These are phyloP conservation scores for Tolypocladium amazonense DNA, from an alignment of 2,329 filamentous ascomycete species.

Conservation along the genomic window DNA sequence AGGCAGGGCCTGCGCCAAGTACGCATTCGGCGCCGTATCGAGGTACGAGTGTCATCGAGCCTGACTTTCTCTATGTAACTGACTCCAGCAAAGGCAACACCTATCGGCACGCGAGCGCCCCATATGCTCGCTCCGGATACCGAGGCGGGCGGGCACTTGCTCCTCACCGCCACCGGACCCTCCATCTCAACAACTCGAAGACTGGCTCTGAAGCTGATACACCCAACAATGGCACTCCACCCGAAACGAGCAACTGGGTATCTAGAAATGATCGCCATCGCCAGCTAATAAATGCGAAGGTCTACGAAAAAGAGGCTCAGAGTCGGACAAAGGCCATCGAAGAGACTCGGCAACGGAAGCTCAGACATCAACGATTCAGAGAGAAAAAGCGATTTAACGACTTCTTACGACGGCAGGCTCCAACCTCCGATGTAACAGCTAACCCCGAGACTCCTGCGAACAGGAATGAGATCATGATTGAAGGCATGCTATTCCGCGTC, in stretches of 20 bases:
- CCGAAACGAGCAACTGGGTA: conserved; percentile 41
- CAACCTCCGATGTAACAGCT: conserved; percentile 8
- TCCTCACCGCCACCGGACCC: conserved; percentile 38
- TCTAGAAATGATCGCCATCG: conserved; percentile 65
- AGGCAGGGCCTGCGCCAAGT: conserved; percentile 25
- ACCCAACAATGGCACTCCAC: conserved; percentile 22
- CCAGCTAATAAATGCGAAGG: conserved; percentile 70
- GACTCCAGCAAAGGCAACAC: conserved; percentile 15
- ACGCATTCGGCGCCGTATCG: conserved; percentile 20
- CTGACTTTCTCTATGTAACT: not conserved
- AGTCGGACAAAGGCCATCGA: conserved; percentile 61
- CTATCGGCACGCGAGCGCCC: conserved; percentile 19
- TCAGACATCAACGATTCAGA: conserved; percentile 38
- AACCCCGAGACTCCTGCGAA: conserved; percentile 16
- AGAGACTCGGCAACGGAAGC: conserved; percentile 50
- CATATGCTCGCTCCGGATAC: conserved; percentile 23
- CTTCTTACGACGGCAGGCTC: conserved; percentile 19
- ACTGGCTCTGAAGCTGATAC: conserved; percentile 25
- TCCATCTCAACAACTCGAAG: conserved; percentile 48
- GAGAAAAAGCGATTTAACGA: conserved; percentile 48
- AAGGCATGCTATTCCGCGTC: conserved; percentile 65
- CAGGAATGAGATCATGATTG: conserved; percentile 53
- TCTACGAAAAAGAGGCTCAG: conserved; percentile 66
- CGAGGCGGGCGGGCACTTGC: conserved; percentile 23
- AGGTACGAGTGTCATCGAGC: conserved; percentile 18